phyloP scores from a whole-genome alignment of 129 eudicot genomes.

The Flaveria trinervia region DNA sequence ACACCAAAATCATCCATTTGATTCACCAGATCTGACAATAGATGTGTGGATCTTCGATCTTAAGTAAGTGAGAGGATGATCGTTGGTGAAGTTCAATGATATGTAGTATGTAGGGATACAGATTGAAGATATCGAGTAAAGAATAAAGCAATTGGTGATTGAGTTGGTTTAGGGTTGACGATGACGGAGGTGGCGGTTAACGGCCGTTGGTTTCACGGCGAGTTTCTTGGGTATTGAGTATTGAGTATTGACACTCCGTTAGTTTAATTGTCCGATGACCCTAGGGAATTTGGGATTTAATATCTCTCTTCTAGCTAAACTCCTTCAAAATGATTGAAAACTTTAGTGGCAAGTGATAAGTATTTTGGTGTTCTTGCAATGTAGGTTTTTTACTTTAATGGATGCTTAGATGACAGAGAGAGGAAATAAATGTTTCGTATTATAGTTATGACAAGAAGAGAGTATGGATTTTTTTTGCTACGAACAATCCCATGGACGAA shows the following conservation, averaged over 20 bases:
- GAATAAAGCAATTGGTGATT: slow-evolving; percentile 14
- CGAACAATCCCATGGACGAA: too few species aligned
- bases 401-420: too few species aligned
- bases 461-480: too few species aligned
- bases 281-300: neutral
- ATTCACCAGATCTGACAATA: slow-evolving; percentile 43
- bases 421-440: too few species aligned
- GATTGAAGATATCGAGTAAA: neutral
- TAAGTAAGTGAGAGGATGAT: slow-evolving; percentile 2
- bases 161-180: slow-evolving; percentile 28
- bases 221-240: neutral
- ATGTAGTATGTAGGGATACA: neutral
- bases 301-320: too few species aligned
- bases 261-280: slow-evolving; percentile 12
- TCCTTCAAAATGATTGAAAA: too few species aligned
- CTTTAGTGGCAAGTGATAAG: too few species aligned
- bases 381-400: too few species aligned
- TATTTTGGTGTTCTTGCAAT: too few species aligned
- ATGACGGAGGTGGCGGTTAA: slow-evolving; percentile 28
- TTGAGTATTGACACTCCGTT: slow-evolving; percentile 6
- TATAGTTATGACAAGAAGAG: too few species aligned
- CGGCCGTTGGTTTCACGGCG: slow-evolving; percentile 37
- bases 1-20: slow-evolving; percentile 77
- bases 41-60: slow-evolving; percentile 22
- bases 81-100: slow-evolving; percentile 20